These are phyloP conservation scores for Meyerozyma sp. DNA, from an alignment of 1,139 yeast genomes.

Conservation along the genomic window DNA sequence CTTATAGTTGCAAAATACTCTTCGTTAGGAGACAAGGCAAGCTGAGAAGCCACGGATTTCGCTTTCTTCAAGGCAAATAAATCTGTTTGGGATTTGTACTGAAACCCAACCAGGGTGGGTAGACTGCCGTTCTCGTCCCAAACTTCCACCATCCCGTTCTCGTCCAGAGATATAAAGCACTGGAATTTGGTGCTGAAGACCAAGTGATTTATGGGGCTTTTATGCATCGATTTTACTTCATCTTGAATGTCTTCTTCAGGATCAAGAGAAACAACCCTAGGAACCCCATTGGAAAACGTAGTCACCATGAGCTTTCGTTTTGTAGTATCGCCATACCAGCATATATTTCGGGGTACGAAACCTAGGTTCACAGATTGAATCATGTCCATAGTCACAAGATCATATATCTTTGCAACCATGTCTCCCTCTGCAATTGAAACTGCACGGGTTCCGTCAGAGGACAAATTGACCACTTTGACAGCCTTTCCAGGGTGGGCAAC, in stretches of 20 bases:
- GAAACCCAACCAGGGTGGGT: constrained; percentile 20
- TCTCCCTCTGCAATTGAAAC: constrained; percentile 27
- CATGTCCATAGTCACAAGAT: constrained; percentile 36
- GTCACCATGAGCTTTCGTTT: neutral
- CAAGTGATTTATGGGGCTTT: constrained; percentile 19
- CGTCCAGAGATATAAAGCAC: constrained; percentile 35
- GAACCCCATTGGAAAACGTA: neutral
- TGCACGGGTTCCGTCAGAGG: constrained; percentile 16
- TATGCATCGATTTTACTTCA: constrained; percentile 21
- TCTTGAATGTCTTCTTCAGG: constrained; percentile 13
- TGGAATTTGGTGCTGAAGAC: constrained; percentile 21
- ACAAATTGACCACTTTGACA: constrained; percentile 10
- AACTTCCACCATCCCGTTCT: constrained; percentile 38
- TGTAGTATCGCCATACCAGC: neutral
- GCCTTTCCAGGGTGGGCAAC: constrained; percentile 20
- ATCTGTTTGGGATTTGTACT: constrained; percentile 38
- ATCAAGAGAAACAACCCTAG: constrained; percentile 11
- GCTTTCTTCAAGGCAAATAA: constrained; percentile 32
- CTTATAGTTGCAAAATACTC: constrained; percentile 20
- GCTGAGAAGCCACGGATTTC: constrained; percentile 17
- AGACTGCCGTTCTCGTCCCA: constrained; percentile 23
- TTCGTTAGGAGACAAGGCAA: constrained; percentile 20
- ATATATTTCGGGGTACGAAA: constrained; percentile 15
- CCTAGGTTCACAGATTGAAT: constrained; percentile 23
- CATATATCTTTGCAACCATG: constrained; percentile 29